Evolutionary conservation across 306 rosid species (phyloP).

Genomic region (Quercus alba): DNA sequence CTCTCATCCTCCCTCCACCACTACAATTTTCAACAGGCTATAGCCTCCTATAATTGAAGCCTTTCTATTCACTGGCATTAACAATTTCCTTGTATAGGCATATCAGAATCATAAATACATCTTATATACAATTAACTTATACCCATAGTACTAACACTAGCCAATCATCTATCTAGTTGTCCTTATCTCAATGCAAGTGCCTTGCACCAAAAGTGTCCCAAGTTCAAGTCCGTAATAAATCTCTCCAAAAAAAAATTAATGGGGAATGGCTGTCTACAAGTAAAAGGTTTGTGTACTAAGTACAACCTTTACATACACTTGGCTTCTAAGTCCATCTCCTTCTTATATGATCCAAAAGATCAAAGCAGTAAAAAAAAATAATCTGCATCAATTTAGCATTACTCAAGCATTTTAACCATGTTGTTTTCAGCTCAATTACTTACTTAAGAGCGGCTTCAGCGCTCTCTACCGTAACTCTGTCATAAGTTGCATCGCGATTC

Average conservation of each 20-base stretch:
- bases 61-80: background rate
- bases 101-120: background rate
- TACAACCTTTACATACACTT: background rate
- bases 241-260: too few relatives aligned
- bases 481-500: conserved; percentile 87
- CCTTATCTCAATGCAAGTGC: background rate
- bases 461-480: conserved; percentile 83
- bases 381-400: background rate
- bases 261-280: too few relatives aligned
- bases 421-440: conserved; percentile 25
- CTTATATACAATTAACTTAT: background rate
- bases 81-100: background rate
- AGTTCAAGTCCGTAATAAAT: too few relatives aligned
- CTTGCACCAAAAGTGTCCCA: too few relatives aligned
- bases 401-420: background rate
- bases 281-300: too few relatives aligned
- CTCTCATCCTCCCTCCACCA: conserved; percentile 6
- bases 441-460: conserved; percentile 90
- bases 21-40: background rate
- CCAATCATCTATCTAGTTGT: background rate
- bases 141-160: background rate
- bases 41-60: background rate
- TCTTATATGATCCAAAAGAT: background rate
- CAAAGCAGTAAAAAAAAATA: background rate
- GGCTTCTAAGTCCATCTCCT: background rate